Base-by-base conservation (phyloP, 148 eudicot genomes). In the Mesembryanthemum crystallinum region DNA sequence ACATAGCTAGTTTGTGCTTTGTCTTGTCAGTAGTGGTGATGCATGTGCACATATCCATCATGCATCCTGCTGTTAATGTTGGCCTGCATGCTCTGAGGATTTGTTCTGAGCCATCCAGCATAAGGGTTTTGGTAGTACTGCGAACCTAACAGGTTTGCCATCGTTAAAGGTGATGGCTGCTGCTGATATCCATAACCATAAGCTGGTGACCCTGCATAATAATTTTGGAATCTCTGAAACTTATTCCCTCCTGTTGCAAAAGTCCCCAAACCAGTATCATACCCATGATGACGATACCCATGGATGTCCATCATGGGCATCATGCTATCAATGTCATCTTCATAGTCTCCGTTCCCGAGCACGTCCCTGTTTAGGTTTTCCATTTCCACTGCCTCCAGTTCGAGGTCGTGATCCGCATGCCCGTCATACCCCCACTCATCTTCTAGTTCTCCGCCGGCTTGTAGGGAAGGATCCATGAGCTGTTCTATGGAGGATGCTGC, bases 251-350 rank as follows among this genome's bases (percentile, higher is more conserved):
- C 76, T 9, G 49, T 61, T 25, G 71, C 77, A 27, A 69, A 23
- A 3, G n/a, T 2, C 5, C 39, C 39, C 25, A 59, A 45, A 67
- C 54, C 60, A 49, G 67, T 1, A 18, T 64, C 64, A 21, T 76
- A 67, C 52, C 70, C 78, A 70, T 66, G 76, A 21, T 63, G 24
- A 60, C 64, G 69, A 54, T 76, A 71, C 52, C 70, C 76, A 70
- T 66, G 76, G 37, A 75, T 71, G 13, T 70, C 82, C 82, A 60
- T 80, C 75, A 71, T 77, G 8, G 86, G 64, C 9, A 64, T 79
- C 73, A 75, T 81, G 35, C 76, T 45, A 23, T 60, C 59, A 59
- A 60, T 47, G 62, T 72, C 58, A 45, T 54, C 62, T 77, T 42
- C 64, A 33, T 47, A 76, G 35, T 58, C 49, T 35, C 62, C 85